Base-by-base conservation (phyloP, 768 basidiomycete genomes). In the Boletus insuetus region DNA sequence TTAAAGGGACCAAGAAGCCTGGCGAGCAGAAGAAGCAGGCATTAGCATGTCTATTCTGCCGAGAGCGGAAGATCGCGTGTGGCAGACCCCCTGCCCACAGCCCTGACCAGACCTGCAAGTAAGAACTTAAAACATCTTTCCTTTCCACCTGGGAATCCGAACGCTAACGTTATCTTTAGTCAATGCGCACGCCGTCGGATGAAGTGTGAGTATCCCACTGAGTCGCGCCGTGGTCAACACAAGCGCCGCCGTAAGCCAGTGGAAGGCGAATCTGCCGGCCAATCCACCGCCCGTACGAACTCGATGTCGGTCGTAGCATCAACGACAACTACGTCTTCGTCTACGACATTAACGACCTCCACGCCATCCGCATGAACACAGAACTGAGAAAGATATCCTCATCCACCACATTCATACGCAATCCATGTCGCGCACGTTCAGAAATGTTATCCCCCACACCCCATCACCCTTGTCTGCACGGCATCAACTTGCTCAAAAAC, bases 21-120 rank as follows among this genome's bases (percentile, higher is more conserved):
- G 69, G 71, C 20, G 69, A 71, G 34, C 71, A 76, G 66, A 74
- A 75, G 67, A 77, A 78, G 66, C 77, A 79, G 52, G 74, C 74
- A 51, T 69, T 79, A 52, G 76, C 76, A 53, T 80, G 78, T 54
- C 64, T 75, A 49, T 80, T 80, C 67, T 80, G 79, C 58, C 69
- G 79, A 55, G 77, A 78, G 67, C 68, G 79, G 56, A 80, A 80
- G 67, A 80, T 80, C 61, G 77, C 77, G 22, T 80, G 79, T 59
- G 79, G 79, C 31, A 67, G 76, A 16, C 77, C 77, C 16, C 58
- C 70, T 51, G 70, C 73, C 26, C 71, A 71, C 19, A 69, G 57
- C 57, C 60, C 65, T 52, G 74, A 76, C 49, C 68, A 65, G 52
- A 71, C 75, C 9, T 80, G 79, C 79, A 79, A 80, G 79, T 80